These are phyloP conservation scores for Trichoderma atrobrunneum DNA, from an alignment of 2,329 filamentous ascomycete species.

Conservation along the genomic window DNA sequence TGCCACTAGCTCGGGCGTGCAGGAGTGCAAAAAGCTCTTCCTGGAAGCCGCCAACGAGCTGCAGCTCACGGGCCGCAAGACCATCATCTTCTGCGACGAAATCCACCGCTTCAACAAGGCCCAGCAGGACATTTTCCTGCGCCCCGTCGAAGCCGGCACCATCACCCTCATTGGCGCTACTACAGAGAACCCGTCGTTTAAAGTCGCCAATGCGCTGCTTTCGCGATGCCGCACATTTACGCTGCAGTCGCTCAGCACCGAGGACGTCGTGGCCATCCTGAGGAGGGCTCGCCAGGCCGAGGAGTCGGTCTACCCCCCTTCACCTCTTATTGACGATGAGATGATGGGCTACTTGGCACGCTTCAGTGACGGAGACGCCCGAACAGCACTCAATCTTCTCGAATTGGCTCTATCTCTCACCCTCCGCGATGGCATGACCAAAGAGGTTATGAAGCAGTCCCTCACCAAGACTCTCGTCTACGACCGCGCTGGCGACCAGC, in stretches of 20 bases:
- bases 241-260: constrained; percentile 68
- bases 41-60: constrained; percentile 78
- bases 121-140: constrained; percentile 93
- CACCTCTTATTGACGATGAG: constrained; percentile 68
- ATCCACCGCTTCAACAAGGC: constrained; percentile 88
- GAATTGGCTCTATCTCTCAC: constrained; percentile 79
- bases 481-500: constrained; percentile 90
- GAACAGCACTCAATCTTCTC: constrained; percentile 87
- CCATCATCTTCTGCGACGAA: constrained; percentile 97
- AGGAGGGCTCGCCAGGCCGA: constrained; percentile 69
- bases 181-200: constrained; percentile 95
- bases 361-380: constrained; percentile 89
- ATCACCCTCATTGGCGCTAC: constrained; percentile 93
- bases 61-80: constrained; percentile 78
- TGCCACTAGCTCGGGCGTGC: constrained; percentile 82
- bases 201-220: constrained; percentile 81
- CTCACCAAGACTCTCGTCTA: constrained; percentile 93
- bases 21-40: constrained; percentile 91
- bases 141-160: constrained; percentile 84
- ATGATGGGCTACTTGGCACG: constrained; percentile 77
- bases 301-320: constrained; percentile 39
- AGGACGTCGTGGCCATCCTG: constrained; percentile 72
- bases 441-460: constrained; percentile 72
- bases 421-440: constrained; percentile 60
- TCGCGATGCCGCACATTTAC: constrained; percentile 91